Evolutionary conservation across 169 alveolate genomes (phyloP), one percentile per base, ranked within the genome.

Genomic region (Plasmodium malariae): DNA sequence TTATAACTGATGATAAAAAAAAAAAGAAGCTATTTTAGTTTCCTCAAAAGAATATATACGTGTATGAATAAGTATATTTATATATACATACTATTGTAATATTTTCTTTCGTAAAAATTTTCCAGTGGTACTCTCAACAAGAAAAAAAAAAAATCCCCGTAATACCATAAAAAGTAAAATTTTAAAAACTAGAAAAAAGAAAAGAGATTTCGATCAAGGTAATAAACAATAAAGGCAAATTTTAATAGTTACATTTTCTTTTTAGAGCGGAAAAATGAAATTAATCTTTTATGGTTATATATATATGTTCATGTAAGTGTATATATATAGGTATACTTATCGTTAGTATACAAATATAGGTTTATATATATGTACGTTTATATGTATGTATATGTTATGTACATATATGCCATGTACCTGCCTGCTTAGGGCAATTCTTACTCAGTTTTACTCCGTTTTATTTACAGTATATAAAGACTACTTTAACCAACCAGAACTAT

Each of bases 91-190:
- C 43, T 26, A 24, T 12, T 12, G 63, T 21, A 45, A 12, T 72
- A 54, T 36, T 54, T 73, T 36, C 12, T 73, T 73, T 28, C 26
- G 26, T 24, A 26, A 24, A 19, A 28, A 17, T 21, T 80, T 43
- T 60, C 21, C 43, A 80, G 83, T 80, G 90, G 72, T 59, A 34
- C 28, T 80, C 51, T 80, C 90, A 57, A 65, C 90, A 17, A 80
- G 90, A 80, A 80, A 67, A 28, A 80, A 80, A 68, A 80, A 80
- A 65, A 68, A 80, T 17, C 90, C 90, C 1, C 90, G 90, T 45
- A 80, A 80, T 40, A 80, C 90, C 36, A 80, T 80, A 67, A 80
- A 80, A n/a, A 67, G 85, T 51, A 80, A 80, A 80, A 49, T 80
- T 48, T 49, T 80, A 60, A 80, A 80, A 57, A 80, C 63, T 21